Percentiles rank a stretch among this genome's conserved stretches.
These are phyloP conservation scores for Rhododendron ferrugineum DNA, from an alignment of 148 eudicot species.

Conservation along the genomic window DNA sequence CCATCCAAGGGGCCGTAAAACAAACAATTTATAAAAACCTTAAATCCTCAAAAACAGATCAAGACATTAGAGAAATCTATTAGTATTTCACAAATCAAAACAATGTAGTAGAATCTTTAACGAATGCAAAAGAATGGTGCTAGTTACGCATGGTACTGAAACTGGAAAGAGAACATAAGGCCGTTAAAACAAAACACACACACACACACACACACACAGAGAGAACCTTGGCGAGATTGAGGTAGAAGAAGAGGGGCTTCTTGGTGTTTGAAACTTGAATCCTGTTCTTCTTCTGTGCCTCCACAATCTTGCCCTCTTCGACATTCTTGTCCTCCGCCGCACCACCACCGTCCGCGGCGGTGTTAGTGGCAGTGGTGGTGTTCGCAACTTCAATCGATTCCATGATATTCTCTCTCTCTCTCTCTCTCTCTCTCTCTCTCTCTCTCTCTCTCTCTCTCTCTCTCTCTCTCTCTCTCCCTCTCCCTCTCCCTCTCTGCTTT, in stretches of 20 bases:
- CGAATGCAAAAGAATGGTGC: background rate
- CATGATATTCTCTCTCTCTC: slow-evolving; percentile 12
- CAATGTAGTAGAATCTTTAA: background rate
- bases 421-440: background rate
- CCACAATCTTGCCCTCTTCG: background rate
- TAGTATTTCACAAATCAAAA: background rate
- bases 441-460: too few species aligned
- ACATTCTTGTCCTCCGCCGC: background rate
- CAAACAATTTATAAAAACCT: background rate
- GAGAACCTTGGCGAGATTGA: slow-evolving; percentile 42
- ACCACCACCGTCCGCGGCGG: background rate
- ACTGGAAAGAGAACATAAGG: background rate
- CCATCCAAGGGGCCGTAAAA: background rate
- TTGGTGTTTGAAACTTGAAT: slow-evolving; percentile 44
- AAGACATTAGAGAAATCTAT: background rate
- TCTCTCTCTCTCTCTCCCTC: too few species aligned
- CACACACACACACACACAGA: too few species aligned
- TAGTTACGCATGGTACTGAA: background rate
- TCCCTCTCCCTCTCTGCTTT: too few species aligned
- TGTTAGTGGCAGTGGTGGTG: background rate
- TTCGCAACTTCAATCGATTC: slow-evolving; percentile 7
- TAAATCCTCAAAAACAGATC: background rate
- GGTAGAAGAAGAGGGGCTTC: slow-evolving; percentile 47
- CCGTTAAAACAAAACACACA: too few species aligned
- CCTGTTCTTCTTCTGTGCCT: slow-evolving; percentile 31